phyloP scores from a whole-genome alignment of 1,284 basidiomycete species.

The Ganoderma leucocontextum region DNA sequence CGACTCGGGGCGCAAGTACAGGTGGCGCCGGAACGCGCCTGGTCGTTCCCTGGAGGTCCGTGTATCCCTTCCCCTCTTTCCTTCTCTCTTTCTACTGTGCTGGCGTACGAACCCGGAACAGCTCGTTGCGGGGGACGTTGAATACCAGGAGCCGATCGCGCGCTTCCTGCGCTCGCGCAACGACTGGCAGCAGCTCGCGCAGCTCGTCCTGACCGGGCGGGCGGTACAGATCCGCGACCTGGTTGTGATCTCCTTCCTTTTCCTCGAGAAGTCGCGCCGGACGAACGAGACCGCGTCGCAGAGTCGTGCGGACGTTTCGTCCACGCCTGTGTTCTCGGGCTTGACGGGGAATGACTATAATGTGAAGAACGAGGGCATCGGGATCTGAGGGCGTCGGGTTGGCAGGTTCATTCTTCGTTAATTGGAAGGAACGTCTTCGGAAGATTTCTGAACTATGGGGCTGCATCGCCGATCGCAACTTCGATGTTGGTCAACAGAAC shows the following conservation, averaged over 20 bases:
- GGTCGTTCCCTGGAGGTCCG: slow-evolving; percentile 48
- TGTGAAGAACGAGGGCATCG: not conserved
- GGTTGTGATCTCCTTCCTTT: slow-evolving; percentile 49
- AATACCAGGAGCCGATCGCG: slow-evolving; percentile 44
- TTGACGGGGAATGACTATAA: slow-evolving; percentile 9
- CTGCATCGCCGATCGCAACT: not conserved
- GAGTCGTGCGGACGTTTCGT: not conserved
- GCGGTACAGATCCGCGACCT: slow-evolving; percentile 47
- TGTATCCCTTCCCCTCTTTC: not conserved
- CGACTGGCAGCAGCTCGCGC: slow-evolving; percentile 37
- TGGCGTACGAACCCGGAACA: slow-evolving; percentile 24
- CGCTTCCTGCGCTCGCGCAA: slow-evolving; percentile 45
- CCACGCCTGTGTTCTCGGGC: not conserved
- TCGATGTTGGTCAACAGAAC: not conserved
- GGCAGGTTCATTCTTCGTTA: not conserved
- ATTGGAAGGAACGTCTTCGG: not conserved
- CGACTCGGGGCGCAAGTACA: slow-evolving; percentile 45
- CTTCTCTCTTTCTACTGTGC: too few relatives aligned
- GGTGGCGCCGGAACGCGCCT: slow-evolving; percentile 51
- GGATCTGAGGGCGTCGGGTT: not conserved
- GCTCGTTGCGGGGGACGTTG: slow-evolving; percentile 46
- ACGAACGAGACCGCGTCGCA: slow-evolving; percentile 29
- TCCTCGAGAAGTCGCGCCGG: slow-evolving; percentile 44
- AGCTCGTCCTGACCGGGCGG: slow-evolving; percentile 44
- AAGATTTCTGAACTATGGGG: not conserved